These are phyloP conservation scores for Perkinsela sp. DNA, from an alignment of 208 protist species.

Conservation along the genomic window DNA sequence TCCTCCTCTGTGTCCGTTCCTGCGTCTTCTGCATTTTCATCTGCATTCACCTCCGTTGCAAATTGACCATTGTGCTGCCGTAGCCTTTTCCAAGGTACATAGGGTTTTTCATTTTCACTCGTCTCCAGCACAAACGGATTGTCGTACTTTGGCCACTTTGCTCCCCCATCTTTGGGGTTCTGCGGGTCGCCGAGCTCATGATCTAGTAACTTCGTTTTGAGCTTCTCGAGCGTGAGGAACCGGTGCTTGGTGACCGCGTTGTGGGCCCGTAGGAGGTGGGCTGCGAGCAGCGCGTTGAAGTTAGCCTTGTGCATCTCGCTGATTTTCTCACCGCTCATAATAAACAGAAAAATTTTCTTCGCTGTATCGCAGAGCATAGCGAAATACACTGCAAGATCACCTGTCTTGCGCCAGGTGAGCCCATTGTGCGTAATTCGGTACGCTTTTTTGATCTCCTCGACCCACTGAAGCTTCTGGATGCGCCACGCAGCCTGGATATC, in stretches of 20 bases:
- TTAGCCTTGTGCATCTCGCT: constrained; percentile 14
- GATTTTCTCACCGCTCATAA: constrained; percentile 19
- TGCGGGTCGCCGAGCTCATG: constrained; percentile 56
- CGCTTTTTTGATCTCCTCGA: constrained; percentile 5
- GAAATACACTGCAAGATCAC: constrained; percentile 43
- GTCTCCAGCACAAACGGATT: constrained; percentile 17
- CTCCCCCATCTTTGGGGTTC: constrained; percentile 56
- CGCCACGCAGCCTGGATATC: too few species aligned
- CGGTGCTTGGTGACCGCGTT: constrained; percentile 26
- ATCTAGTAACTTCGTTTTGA: constrained; percentile 66
- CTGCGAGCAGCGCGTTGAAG: constrained; percentile 38
- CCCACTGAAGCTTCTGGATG: too few species aligned
- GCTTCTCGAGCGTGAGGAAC: constrained; percentile 39
- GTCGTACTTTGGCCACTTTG: constrained; percentile 23
- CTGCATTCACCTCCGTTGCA: constrained; percentile 16
- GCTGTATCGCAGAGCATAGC: constrained; percentile 55
- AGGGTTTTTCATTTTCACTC: constrained; percentile 37
- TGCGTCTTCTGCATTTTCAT: too few species aligned
- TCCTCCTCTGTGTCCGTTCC: too few species aligned
- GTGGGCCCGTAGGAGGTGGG: constrained; percentile 18
- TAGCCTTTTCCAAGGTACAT: too few species aligned
- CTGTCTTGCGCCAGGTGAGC: constrained; percentile 35
- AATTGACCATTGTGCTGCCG: too few species aligned
- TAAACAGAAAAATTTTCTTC: constrained; percentile 26
- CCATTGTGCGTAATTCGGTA: not conserved